Evolutionary conservation across 306 rosid species (phyloP).

Genomic region (Quercus glauca): DNA sequence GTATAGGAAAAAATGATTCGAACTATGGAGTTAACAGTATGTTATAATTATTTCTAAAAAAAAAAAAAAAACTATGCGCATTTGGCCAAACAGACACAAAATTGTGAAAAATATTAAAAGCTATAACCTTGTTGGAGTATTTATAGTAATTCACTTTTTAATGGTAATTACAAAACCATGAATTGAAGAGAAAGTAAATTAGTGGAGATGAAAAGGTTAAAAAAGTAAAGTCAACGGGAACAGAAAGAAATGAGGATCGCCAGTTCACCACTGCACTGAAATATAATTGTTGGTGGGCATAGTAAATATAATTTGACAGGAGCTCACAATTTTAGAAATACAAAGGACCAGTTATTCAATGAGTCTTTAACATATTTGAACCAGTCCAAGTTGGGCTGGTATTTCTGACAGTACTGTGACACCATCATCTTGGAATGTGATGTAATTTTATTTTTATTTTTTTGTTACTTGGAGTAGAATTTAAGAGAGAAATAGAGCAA

Average conservation of each 20-base stretch:
- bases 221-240: conserved; percentile 37
- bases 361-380: conserved; percentile 20
- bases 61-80: no score
- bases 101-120: no score
- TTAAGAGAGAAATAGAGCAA: neutral
- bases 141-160: no score
- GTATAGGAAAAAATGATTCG: no score
- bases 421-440: conserved; percentile 33
- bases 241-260: conserved; percentile 64
- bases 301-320: conserved; percentile 16
- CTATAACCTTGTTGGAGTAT: no score
- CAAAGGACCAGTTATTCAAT: conserved; percentile 1
- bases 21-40: no score
- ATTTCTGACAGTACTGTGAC: conserved; percentile 35
- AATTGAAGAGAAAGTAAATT: neutral
- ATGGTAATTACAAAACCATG: no score
- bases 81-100: no score
- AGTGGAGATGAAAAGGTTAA: conserved; percentile 6
- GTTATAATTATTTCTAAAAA: no score
- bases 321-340: conserved; percentile 9
- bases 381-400: conserved; percentile 17
- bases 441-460: conserved; percentile 19
- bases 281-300: conserved; percentile 34
- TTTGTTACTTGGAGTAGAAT: conserved; percentile 16
- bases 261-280: conserved; percentile 26